Evolutionary conservation across 495 filamentous ascomycete species (phyloP).

Genomic region (Lasiosphaeriaceae sp.): DNA sequence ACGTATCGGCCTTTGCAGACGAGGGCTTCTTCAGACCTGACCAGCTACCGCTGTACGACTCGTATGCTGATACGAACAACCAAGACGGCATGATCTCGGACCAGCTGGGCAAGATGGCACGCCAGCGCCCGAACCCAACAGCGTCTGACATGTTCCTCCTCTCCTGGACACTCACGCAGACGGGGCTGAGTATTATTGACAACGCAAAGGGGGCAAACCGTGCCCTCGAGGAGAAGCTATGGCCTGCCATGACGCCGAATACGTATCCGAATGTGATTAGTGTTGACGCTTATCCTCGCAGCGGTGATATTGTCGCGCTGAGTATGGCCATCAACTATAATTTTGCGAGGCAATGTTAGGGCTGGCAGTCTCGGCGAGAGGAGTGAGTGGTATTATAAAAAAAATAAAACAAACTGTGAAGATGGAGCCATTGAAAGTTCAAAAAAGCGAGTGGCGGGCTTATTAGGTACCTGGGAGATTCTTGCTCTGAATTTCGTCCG

Average conservation of each 20-base stretch:
- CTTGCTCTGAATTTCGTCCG: no score
- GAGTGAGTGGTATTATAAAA: no score
- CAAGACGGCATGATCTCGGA: background rate
- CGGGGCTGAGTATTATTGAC: background rate
- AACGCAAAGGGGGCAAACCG: background rate
- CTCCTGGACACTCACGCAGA: conserved; percentile 3
- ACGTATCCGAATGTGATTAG: conserved; percentile 1
- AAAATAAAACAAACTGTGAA: no score
- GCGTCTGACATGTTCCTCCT: conserved; percentile 3
- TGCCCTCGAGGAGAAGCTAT: conserved; percentile 3
- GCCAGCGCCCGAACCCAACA: background rate
- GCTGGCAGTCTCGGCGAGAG: no score
- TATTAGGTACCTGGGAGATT: no score
- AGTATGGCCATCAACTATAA: background rate
- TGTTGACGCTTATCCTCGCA: background rate
- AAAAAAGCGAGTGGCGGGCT: no score
- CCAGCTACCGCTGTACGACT: background rate
- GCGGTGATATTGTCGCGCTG: background rate
- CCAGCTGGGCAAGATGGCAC: background rate
- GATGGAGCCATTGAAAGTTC: no score
- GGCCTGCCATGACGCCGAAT: background rate
- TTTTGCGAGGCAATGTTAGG: conserved; percentile 4
- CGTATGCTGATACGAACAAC: background rate
- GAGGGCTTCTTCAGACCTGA: background rate
- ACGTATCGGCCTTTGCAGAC: background rate